Evolutionary conservation across 2,329 filamentous ascomycete species (phyloP).

Genomic region (Clarireedia monteithiana): DNA sequence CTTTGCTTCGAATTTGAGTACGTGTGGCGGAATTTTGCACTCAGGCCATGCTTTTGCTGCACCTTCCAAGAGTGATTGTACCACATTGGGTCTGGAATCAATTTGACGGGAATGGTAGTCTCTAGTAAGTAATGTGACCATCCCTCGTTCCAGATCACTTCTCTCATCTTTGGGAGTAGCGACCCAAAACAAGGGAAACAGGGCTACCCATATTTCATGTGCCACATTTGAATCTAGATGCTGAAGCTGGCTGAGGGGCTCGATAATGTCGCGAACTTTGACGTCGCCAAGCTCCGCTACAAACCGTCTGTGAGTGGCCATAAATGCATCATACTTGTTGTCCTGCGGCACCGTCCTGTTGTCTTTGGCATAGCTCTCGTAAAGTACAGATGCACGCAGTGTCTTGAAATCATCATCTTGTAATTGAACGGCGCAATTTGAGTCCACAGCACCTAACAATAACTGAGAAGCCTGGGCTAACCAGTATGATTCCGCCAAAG

Average conservation of each 20-base stretch:
- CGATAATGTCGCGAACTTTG: slow-evolving; percentile 79
- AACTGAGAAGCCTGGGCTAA: slow-evolving; percentile 90
- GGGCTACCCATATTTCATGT: slow-evolving; percentile 80
- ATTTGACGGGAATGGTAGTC: slow-evolving; percentile 94
- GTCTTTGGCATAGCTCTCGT: slow-evolving; percentile 67
- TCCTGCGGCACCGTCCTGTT: slow-evolving; percentile 63
- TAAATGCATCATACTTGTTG: slow-evolving; percentile 71
- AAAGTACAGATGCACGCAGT: slow-evolving; percentile 65
- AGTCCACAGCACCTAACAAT: slow-evolving; percentile 83
- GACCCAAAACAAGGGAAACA: slow-evolving; percentile 94
- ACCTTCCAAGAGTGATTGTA: slow-evolving; percentile 85
- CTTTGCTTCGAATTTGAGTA: slow-evolving; percentile 89
- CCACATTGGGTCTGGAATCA: slow-evolving; percentile 90
- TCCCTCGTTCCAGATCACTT: slow-evolving; percentile 78
- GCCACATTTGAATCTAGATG: slow-evolving; percentile 77
- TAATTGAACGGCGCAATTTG: slow-evolving; percentile 69
- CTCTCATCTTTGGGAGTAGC: slow-evolving; percentile 81
- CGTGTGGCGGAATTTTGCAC: slow-evolving; percentile 89
- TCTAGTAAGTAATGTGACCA: slow-evolving; percentile 85
- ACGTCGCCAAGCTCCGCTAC: slow-evolving; percentile 76
- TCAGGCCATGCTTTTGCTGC: slow-evolving; percentile 76
- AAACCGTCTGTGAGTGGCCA: slow-evolving; percentile 75
- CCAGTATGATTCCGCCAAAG: slow-evolving; percentile 92
- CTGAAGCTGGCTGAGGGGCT: slow-evolving; percentile 85
- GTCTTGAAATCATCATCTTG: slow-evolving; percentile 79